phyloP scores from a whole-genome alignment of 257 asterid genomes.

The Plantago ovata region DNA sequence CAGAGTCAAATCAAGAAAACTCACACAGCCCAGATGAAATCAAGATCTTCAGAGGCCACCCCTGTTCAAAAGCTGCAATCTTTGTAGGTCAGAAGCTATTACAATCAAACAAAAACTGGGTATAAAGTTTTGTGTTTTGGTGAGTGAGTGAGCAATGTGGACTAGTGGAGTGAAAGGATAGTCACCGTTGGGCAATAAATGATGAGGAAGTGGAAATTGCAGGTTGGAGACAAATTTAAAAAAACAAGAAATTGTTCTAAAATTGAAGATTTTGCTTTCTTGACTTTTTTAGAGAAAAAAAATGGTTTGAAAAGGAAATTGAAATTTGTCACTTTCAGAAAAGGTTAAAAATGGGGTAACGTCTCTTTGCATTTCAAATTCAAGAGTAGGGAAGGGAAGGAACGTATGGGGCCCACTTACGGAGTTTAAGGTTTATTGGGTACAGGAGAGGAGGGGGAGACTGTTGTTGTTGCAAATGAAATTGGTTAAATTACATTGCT shows the following conservation, averaged over 20 bases:
- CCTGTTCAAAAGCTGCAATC: constrained; percentile 22
- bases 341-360: constrained; percentile 58
- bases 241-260: constrained; percentile 15
- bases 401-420: constrained; percentile 29
- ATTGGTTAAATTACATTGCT: too few species aligned
- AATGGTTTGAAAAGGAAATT: constrained; percentile 18
- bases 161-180: constrained; percentile 35
- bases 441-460: too few species aligned
- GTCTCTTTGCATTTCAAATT: constrained; percentile 80
- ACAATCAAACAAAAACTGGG: constrained; percentile 12
- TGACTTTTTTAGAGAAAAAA: constrained; percentile 15
- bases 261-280: constrained; percentile 6
- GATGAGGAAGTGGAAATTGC: constrained; percentile 35
- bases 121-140: constrained; percentile 23
- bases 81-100: constrained; percentile 15
- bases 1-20: constrained; percentile 36
- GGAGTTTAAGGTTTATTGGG: background rate
- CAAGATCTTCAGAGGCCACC: constrained; percentile 20
- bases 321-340: constrained; percentile 26
- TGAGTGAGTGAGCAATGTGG: constrained; percentile 26
- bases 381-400: constrained; percentile 24
- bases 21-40: constrained; percentile 39
- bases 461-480: too few species aligned
- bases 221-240: constrained; percentile 6
- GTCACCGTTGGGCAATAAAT: constrained; percentile 57